phyloP scores from a whole-genome alignment of 257 asterid species.

The Penstemon barbatus region DNA sequence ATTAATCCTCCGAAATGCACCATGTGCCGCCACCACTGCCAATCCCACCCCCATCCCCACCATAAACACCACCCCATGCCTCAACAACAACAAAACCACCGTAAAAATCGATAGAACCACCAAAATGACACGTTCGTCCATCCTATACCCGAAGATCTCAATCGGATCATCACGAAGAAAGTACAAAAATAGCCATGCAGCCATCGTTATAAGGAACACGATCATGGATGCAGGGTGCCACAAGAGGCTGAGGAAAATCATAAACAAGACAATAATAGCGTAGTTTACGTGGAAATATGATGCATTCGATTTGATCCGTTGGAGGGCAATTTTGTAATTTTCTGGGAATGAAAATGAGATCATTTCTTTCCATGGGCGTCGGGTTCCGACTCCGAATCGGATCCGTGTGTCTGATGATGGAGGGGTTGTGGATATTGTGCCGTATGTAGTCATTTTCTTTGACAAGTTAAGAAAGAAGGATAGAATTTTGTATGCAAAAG shows the following conservation, averaged over 20 bases:
- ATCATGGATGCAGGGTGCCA: slow-evolving; percentile 41
- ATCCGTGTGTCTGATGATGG: slow-evolving; percentile 17
- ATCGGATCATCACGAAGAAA: slow-evolving; percentile 41
- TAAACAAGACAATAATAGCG: slow-evolving; percentile 28
- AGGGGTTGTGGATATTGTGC: slow-evolving; percentile 36
- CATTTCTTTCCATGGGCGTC: slow-evolving; percentile 45
- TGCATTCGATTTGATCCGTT: slow-evolving; percentile 29
- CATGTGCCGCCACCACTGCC: slow-evolving; percentile 32
- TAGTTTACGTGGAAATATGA: slow-evolving; percentile 39
- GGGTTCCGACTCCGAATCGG: slow-evolving; percentile 26
- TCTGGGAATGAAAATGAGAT: slow-evolving; percentile 26
- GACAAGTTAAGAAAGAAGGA: background rate
- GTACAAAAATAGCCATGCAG: slow-evolving; percentile 39
- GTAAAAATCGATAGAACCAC: slow-evolving; percentile 30
- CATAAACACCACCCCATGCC: slow-evolving; percentile 23
- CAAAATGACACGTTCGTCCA: slow-evolving; percentile 31
- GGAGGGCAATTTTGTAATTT: slow-evolving; percentile 15
- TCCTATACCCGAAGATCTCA: slow-evolving; percentile 21
- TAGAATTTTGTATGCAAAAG: too few relatives aligned
- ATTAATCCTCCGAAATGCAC: slow-evolving; percentile 20
- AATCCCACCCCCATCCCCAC: slow-evolving; percentile 25
- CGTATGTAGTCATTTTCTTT: slow-evolving; percentile 32
- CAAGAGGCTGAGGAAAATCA: slow-evolving; percentile 37
- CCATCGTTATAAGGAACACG: slow-evolving; percentile 17
- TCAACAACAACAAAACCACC: slow-evolving; percentile 26